Evolutionary conservation across 805 yeast species (phyloP), one percentile per base, ranked within the genome.

Genomic region (Phaffomyces thermotolerans): DNA sequence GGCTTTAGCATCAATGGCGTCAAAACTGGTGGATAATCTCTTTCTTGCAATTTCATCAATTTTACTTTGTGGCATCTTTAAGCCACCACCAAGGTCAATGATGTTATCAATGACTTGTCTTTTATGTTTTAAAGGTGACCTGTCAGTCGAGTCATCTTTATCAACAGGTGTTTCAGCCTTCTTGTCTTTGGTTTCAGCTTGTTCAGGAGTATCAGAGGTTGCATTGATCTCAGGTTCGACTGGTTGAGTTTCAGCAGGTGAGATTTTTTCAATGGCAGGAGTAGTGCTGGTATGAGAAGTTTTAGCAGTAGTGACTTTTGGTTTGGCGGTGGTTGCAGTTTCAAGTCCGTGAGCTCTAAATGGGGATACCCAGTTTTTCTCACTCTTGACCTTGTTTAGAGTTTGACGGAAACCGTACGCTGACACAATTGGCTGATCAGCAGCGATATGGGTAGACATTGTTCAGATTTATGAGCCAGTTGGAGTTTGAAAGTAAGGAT

Each of bases 361-460:
- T 10, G 62, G 62, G 8, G 62, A 57, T 15, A 56, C 55, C 62
- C 62, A 57, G 12, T 50, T 52, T 39, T 56, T 51, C 37, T 55
- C 51, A 15, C 52, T 52, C 37, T 51, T 51, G 20, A 50, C 54
- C 10, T 46, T 41, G 34, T 51, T 45, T 38, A 55, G 47, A 2
- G 56, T 51, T 40, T 44, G 40, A 33, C 58, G 54, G 43, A 55
- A 53, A 27, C 47, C 49, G 12, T 39, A 18, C 6, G 18, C 38
- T 4, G 32, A 8, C 4, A 34, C 22, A 17, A 24, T 17, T 30
- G 36, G 10, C 10, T 41, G 36, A 12, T 15, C 33, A 33, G 15
- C 35, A 29, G 18, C 10, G 6, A 22, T 23, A 29, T 7, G 18
- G 12, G 17, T 10, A 25, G 24, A 6, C 23, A 36, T 24, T 34